These are phyloP conservation scores for Penicillium griseofulvum DNA, from an alignment of 2,329 filamentous ascomycete genomes.

Conservation along the genomic window DNA sequence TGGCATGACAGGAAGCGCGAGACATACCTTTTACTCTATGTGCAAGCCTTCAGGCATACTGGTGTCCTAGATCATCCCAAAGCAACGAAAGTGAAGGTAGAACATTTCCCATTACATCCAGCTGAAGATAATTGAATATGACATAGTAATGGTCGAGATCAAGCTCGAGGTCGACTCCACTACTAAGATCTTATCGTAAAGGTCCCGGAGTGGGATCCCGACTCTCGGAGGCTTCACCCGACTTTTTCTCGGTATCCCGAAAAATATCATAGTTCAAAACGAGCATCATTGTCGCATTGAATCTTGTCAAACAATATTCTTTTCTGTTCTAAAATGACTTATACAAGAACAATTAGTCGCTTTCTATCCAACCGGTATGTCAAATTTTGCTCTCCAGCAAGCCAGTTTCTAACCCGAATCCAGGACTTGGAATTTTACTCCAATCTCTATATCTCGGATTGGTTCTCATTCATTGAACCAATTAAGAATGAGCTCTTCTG, in stretches of 20 bases:
- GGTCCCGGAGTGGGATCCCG: neutral
- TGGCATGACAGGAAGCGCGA: too few species aligned
- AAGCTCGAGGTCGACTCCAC: neutral
- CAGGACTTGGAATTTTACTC: conserved; percentile 1
- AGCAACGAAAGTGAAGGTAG: too few species aligned
- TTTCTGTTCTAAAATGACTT: neutral
- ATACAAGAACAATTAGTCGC: neutral
- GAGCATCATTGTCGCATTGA: neutral
- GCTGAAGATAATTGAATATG: neutral
- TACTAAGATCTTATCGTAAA: neutral
- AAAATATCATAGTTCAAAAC: neutral
- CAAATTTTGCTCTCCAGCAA: neutral
- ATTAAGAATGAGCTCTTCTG: conserved; percentile 7
- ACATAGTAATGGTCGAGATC: neutral
- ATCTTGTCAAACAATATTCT: neutral
- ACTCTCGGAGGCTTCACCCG: neutral
- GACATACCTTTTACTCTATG: too few species aligned
- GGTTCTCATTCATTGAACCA: neutral
- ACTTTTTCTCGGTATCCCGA: neutral
- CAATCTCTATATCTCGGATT: neutral
- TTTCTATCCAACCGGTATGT: conserved; percentile 5
- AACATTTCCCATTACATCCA: too few species aligned
- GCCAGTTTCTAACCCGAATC: neutral
- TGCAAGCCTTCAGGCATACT: too few species aligned
- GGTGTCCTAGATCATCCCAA: too few species aligned